phyloP scores from a whole-genome alignment of 2,329 filamentous ascomycete species.

The Fusarium pininemorale region DNA sequence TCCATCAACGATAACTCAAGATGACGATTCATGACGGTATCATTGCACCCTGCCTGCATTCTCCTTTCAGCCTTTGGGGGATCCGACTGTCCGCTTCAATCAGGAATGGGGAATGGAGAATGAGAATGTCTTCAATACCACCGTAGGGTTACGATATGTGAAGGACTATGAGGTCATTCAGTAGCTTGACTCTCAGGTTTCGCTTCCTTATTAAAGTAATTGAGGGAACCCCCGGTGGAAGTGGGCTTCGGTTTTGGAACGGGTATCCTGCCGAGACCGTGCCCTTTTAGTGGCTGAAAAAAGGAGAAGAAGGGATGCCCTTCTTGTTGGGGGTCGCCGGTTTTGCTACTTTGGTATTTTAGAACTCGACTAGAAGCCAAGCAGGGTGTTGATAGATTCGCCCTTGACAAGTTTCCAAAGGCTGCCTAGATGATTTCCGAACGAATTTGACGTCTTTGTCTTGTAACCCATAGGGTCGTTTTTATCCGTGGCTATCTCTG shows the following conservation, averaged over 20 bases:
- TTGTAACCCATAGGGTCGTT: not conserved
- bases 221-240: not conserved
- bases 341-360: not conserved
- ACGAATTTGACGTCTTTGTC: not conserved
- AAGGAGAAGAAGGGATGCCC: not conserved
- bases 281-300: not conserved
- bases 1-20: not conserved
- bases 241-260: not conserved
- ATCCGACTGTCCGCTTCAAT: not conserved
- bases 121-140: not conserved
- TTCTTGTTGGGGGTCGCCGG: not conserved
- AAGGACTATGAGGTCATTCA: not conserved
- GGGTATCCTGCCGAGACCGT: slow-evolving; percentile 4
- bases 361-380: not conserved
- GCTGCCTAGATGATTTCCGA: not conserved
- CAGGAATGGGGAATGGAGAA: not conserved
- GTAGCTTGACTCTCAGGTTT: not conserved
- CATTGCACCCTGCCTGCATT: slow-evolving; percentile 2
- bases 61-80: not conserved
- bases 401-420: not conserved
- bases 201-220: not conserved
- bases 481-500: not conserved
- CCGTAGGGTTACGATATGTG: not conserved
- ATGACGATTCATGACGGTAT: slow-evolving; percentile 25
- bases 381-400: not conserved